Evolutionary conservation across 2,329 filamentous ascomycete species (phyloP), one percentile per base, ranked within the genome.

Genomic region (Xylaria sp.): DNA sequence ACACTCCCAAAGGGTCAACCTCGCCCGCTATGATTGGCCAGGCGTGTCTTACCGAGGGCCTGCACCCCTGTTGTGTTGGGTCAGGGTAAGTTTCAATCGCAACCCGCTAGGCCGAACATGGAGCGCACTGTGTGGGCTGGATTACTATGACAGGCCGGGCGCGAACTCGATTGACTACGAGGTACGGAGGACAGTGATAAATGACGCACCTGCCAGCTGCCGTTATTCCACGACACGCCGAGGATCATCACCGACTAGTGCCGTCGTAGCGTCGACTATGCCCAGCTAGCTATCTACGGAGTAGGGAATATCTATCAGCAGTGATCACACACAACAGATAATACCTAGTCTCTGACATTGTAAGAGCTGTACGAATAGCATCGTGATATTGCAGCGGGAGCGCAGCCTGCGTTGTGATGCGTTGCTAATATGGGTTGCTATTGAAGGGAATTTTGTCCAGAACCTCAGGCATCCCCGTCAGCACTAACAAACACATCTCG

Each of bases 1-100:
- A 70, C 65, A 67, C 68, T 69, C 68, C 68, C 66, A 70, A 70
- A 69, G 58, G 58, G 68, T 70, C 68, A 60, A 68, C 57, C 60
- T 59, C 55, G 65, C 61, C 65, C 55, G 23, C 59, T 64, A 54
- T 68, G 57, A 70, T 70, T 70, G 68, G 68, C 60, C 48, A 64
- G 61, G 58, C 57, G 64, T 52, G 59, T 62, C 55, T 42, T 23
- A 19, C 60, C 62, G 64, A 60, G 62, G 59, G 63, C 67, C 65
- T 68, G 57, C 58, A 55, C 61, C 61, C 42, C 42, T 46, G 42
- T 16, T n/a, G 13, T n/a, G 13, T 46, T 46, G 42, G 11, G 13
- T 46, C 42, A 46, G 37, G 37, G 37, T 42, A 42, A 4, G 37
- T 42, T 42, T 7, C 37, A 42, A 42, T 42, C 37, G 37, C 37